Conservation (phyloP, 306 rosid species). For the Sicyos edulis region DNA sequence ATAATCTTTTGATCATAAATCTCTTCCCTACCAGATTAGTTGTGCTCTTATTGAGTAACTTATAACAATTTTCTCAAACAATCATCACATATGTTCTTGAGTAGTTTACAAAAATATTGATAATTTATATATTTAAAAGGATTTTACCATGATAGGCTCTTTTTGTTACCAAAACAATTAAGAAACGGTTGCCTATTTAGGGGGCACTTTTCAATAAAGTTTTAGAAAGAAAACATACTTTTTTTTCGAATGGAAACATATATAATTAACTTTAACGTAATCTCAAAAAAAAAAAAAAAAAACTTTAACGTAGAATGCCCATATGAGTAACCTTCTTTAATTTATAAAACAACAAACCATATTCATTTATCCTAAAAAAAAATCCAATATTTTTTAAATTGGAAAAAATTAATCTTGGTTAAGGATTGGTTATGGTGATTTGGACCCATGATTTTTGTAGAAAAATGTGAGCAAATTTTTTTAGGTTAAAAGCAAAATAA, state of each 20-base stretch:
- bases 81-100: background rate
- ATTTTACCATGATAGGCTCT: background rate
- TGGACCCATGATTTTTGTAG: no score
- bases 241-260: no score
- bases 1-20: no score
- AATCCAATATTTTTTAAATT: no score
- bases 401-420: no score
- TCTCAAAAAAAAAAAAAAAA: no score
- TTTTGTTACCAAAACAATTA: background rate
- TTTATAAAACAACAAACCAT: background rate
- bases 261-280: conserved; percentile 5
- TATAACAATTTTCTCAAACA: background rate
- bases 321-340: background rate
- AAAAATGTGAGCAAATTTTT: no score
- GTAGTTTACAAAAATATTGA: background rate
- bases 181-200: background rate
- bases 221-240: no score
- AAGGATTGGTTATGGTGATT: background rate
- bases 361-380: background rate
- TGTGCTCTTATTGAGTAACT: no score
- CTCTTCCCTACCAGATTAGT: no score
- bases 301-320: no score
- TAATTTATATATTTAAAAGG: no score
- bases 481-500: background rate
- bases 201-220: background rate